Base-by-base conservation (phyloP, 164 flowering plant genomes). In the Sedum album region DNA sequence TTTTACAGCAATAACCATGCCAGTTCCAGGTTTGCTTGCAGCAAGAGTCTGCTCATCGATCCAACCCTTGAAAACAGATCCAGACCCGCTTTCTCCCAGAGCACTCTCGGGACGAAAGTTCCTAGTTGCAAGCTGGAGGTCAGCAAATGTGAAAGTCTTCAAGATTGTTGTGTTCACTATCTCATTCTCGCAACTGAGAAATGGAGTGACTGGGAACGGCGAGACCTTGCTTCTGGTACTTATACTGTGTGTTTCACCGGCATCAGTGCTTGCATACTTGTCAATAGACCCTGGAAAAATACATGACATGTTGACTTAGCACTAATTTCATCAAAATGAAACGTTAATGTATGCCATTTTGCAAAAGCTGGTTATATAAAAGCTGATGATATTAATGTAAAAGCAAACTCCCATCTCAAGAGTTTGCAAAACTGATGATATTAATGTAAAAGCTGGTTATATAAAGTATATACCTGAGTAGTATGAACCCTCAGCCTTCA, bases 401-500 rank as follows among this genome's bases (percentile, higher is more conserved):
- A n/a, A n/a, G 0, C 11, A n/a, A n/a, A n/a, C n/a, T n/a, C n/a
- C n/a, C n/a, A n/a, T n/a, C n/a, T n/a, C n/a, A n/a, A n/a, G n/a
- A n/a, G n/a, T n/a, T 8, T 17, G 17, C 4, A 55, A 55, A 25
- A 2, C 14, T 21, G 57, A n/a, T 51, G 57, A 6, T 1, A 51
- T 5, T 1, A 6, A 21, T 21, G 10, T 23, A 21, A 49, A n/a
- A n/a, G 0, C 11, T 20, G 53, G n/a, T n/a, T n/a, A n/a, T n/a
- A n/a, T n/a, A 23, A 23, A 9, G 11, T 25, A 48, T 2, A 55
- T 25, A 4, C 93, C 90, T 73, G 88, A 77, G 70, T 78, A 79
- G 67, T 61, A 72, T 20, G 91, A 80, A 78, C 84, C 85, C 68
- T 78, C 91, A 55, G 90, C 90, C 73, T 89, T 86, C 76, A 91